phyloP scores from a whole-genome alignment of 2,329 filamentous ascomycete species.

The Pyricularia sp. region DNA sequence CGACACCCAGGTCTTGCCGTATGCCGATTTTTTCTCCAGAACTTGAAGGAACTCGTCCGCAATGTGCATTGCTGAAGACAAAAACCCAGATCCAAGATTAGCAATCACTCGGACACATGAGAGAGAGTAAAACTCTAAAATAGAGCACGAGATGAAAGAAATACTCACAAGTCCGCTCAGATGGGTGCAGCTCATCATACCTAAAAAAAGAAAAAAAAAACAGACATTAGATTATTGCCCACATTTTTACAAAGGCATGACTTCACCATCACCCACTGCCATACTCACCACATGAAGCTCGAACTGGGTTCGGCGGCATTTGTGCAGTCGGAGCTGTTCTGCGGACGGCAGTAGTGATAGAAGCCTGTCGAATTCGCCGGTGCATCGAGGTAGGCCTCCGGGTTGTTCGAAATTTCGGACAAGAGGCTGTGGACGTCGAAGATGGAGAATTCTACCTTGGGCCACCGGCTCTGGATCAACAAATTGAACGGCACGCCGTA shows the following conservation, averaged over 20 bases:
- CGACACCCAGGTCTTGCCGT: constrained; percentile 12
- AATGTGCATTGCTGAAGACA: constrained; percentile 17
- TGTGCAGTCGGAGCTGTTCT: constrained; percentile 19
- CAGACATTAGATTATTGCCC: not conserved
- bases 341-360: constrained; percentile 37
- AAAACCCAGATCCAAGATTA: not conserved
- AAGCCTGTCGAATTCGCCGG: constrained; percentile 50
- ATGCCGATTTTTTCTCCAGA: constrained; percentile 25
- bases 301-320: constrained; percentile 30
- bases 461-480: constrained; percentile 32
- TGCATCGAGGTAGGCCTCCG: constrained; percentile 45
- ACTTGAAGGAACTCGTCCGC: constrained; percentile 28
- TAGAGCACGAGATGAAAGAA: not conserved
- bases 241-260: not conserved
- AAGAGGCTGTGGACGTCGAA: constrained; percentile 56
- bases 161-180: constrained; percentile 25
- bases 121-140: not conserved
- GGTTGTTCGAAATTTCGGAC: constrained; percentile 50
- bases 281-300: constrained; percentile 51
- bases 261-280: not conserved
- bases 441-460: constrained; percentile 47
- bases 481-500: constrained; percentile 36
- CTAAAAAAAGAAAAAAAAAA: constrained; percentile 10
- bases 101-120: not conserved
- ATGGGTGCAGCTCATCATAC: constrained; percentile 60